Conservation (phyloP, 495 filamentous ascomycete genomes). For the Penicillium herquei region DNA sequence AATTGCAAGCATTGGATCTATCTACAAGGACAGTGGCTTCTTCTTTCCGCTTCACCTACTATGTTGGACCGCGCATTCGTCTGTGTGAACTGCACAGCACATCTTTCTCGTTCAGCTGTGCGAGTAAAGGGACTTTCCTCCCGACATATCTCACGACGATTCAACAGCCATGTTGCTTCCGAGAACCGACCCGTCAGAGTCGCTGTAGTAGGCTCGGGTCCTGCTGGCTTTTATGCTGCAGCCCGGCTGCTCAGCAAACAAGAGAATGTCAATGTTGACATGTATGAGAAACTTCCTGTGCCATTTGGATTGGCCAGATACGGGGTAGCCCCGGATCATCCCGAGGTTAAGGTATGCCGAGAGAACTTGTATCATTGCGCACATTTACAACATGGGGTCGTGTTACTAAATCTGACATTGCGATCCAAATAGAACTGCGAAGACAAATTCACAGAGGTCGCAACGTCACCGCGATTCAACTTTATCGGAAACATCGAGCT, state of each 20-base stretch:
- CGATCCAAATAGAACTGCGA: conserved; percentile 72
- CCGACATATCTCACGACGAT: conserved; percentile 17
- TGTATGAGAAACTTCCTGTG: conserved; percentile 93
- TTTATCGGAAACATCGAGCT: conserved; percentile 89
- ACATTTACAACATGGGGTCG: not conserved
- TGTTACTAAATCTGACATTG: not conserved
- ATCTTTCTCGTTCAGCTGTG: conserved; percentile 12
- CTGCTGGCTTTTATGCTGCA: conserved; percentile 93
- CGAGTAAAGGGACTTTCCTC: conserved; percentile 3
- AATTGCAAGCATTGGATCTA: too few species aligned
- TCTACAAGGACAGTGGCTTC: too few species aligned
- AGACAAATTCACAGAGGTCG: conserved; percentile 88
- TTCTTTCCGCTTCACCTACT: not conserved
- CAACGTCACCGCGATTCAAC: conserved; percentile 74
- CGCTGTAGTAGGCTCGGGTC: conserved; percentile 91
- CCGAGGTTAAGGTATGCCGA: conserved; percentile 83
- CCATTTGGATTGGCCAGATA: conserved; percentile 91
- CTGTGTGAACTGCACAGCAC: conserved; percentile 36
- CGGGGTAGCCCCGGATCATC: conserved; percentile 95
- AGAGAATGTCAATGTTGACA: conserved; percentile 73
- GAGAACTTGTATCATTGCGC: not conserved
- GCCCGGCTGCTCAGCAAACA: conserved; percentile 77
- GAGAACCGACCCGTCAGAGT: conserved; percentile 64
- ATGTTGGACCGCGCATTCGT: conserved; percentile 35
- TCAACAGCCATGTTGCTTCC: conserved; percentile 33